Evolutionary conservation across 108 stramenopile species (phyloP), one percentile per base, ranked within the genome.

Genomic region (Thalassiosira profunda): DNA sequence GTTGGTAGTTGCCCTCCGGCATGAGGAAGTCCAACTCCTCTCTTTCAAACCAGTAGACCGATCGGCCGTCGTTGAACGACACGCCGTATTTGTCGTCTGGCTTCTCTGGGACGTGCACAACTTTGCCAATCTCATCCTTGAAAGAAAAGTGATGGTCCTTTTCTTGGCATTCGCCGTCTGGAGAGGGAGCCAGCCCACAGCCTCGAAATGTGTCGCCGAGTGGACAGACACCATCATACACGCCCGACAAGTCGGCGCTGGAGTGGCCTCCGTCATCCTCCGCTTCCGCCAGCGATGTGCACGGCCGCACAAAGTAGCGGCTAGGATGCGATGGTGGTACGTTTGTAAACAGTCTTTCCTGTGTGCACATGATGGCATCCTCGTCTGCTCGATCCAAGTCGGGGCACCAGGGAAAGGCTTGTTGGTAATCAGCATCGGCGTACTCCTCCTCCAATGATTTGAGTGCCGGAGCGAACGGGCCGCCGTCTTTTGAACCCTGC

Each of bases 11-110:
- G 15, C 60, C 40, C 28, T 67, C 60, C 14, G 70, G 75, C 41
- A 83, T 75, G 2, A 79, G 63, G 33, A 91, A 52, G 42, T 83
- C 78, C 17, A 91, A 33, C 24, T 89, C 84, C 14, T 67, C 45
- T 23, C 49, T 56, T 30, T 36, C 29, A 63, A 89, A 89, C 34
- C 47, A 58, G 82, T 91, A 91, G 26, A 52, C 25, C 34, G 90
- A 82, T 4, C 90, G 29, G 21, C 84, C 82, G 57, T 86, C 49
- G 66, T 89, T 91, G 76, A 91, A 91, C 11, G 88, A 73, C 21
- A 91, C 82, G 20, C 62, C 71, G 60, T 81, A 78, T 24, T 61
- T 75, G 5, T 30, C 56, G 12, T 69, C 45, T 8, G 31, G 7
- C 15, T 49, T 41, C 29, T 60, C 43, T 8, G 76, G 64, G 30